These are phyloP conservation scores for Plasmodium coatneyi DNA, from an alignment of 169 alveolate species.

Conservation along the genomic window DNA sequence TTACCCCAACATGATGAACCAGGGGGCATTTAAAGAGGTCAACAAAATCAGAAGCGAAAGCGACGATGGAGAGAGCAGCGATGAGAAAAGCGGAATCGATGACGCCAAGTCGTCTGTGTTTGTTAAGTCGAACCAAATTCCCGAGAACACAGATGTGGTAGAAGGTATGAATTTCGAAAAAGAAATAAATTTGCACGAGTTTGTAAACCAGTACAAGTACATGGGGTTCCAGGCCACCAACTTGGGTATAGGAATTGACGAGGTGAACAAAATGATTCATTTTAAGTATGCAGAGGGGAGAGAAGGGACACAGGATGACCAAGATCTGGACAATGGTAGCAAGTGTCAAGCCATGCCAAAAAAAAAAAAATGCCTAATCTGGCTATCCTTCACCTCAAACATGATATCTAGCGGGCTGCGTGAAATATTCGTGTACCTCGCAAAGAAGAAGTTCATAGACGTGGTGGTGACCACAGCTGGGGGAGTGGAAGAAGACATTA, in stretches of 20 bases:
- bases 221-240: slow-evolving; percentile 87
- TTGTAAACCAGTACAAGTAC: slow-evolving; percentile 77
- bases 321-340: slow-evolving; percentile 76
- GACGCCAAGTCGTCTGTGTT: slow-evolving; percentile 70
- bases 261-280: slow-evolving; percentile 83
- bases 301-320: slow-evolving; percentile 26
- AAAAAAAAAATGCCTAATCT: slow-evolving; percentile 94
- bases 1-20: slow-evolving; percentile 1
- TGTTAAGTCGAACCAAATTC: slow-evolving; percentile 73
- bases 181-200: slow-evolving; percentile 74
- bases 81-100: slow-evolving; percentile 14
- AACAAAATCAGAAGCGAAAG: slow-evolving; percentile 52
- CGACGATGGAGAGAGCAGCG: slow-evolving; percentile 17
- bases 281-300: slow-evolving; percentile 74
- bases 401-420: slow-evolving; percentile 97
- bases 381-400: slow-evolving; percentile 97
- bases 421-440: slow-evolving; percentile 94
- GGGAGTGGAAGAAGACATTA: slow-evolving; percentile 99
- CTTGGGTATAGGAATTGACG: slow-evolving; percentile 85
- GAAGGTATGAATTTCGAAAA: slow-evolving; percentile 77
- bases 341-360: slow-evolving; percentile 81
- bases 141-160: slow-evolving; percentile 78
- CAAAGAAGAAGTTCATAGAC: slow-evolving; percentile 95
- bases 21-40: slow-evolving; percentile 28
- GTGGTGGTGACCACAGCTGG: slow-evolving; percentile 98